Conservation (phyloP, 805 yeast species). For the Candida tibetensis region DNA sequence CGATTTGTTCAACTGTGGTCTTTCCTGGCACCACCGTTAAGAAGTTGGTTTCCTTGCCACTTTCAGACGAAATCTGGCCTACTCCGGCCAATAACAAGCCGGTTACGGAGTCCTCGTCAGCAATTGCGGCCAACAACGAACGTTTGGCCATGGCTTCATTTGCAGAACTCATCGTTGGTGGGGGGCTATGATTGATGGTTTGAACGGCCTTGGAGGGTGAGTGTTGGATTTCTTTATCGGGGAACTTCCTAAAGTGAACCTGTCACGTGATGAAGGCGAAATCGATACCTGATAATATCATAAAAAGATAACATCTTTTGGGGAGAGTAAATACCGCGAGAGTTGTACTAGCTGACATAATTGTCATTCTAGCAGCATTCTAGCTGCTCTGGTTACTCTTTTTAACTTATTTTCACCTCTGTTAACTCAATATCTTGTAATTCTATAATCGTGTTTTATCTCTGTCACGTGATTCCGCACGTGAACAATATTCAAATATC, state of each 20-base stretch:
- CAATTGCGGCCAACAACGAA: conserved; percentile 85
- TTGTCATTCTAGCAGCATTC: background rate
- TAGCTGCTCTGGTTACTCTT: background rate
- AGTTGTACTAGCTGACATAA: background rate
- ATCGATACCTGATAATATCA: background rate
- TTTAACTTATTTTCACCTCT: too few species aligned
- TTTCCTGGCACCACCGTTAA: conserved; percentile 71
- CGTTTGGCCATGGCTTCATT: conserved; percentile 60
- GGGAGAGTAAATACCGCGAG: too few species aligned
- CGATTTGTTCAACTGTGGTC: conserved; percentile 74
- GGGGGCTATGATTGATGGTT: background rate
- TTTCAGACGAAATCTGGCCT: conserved; percentile 72
- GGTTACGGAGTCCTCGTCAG: conserved; percentile 96
- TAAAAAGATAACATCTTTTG: background rate
- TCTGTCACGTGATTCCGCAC: too few species aligned
- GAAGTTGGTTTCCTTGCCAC: conserved; percentile 75
- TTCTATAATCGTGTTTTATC: too few species aligned
- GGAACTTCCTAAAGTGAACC: too few species aligned
- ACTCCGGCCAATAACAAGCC: conserved; percentile 94
- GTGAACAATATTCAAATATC: too few species aligned
- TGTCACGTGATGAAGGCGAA: background rate
- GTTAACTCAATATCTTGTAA: too few species aligned
- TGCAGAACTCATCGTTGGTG: conserved; percentile 19
- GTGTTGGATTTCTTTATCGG: background rate
- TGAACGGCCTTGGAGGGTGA: too few species aligned